Evolutionary conservation across 1,284 basidiomycete species (phyloP), one percentile per base, ranked within the genome.

Genomic region (Gomphus sp.): DNA sequence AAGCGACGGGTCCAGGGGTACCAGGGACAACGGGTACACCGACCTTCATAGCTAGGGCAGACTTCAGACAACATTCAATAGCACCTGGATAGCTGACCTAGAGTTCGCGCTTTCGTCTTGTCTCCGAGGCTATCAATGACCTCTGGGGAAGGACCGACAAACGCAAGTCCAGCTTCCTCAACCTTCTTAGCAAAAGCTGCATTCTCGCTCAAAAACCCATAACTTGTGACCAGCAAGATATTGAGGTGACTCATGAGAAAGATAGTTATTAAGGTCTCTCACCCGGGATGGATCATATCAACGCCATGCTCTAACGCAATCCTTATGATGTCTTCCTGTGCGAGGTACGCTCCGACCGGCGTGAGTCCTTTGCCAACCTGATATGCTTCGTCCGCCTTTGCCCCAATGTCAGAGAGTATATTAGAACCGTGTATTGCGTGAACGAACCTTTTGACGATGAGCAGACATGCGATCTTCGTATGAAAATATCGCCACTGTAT

Each of bases 261-360:
- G n/a, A 12, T 33, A 34, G 34, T 31, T 37, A 49, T 18, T 41
- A 8, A 43, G 66, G 3, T 67, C 36, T 28, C 81, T 69, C 68
- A 93, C 90, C 93, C 93, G 16, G 95, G 95, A 74, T 98, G 97
- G 71, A 99, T 99, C 96, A 99, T 98, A 72, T 99, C 95, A 45
- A 99, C 96, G 45, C 92, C 93, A 74, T 98, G 93, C 73, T 99
- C 95, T 55, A 97, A 80, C 34, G 94, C 94, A 66, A 94, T 89
- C 62, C 86, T 80, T 73, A 99, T 92, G 73, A 99, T 99, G 69
- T 98, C 94, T 66, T 98, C 93, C 71, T 98, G 95, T 16, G 93
- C 89, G 63, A 99, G 88, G 74, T 99, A 99, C 22, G 97, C 97
- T 34, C 80, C 94, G 56, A 99, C 97, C 44, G 97, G 97, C 14